Evolutionary conservation across 2,329 filamentous ascomycete genomes (phyloP).

Genomic region (Setomelanomma holmii): DNA sequence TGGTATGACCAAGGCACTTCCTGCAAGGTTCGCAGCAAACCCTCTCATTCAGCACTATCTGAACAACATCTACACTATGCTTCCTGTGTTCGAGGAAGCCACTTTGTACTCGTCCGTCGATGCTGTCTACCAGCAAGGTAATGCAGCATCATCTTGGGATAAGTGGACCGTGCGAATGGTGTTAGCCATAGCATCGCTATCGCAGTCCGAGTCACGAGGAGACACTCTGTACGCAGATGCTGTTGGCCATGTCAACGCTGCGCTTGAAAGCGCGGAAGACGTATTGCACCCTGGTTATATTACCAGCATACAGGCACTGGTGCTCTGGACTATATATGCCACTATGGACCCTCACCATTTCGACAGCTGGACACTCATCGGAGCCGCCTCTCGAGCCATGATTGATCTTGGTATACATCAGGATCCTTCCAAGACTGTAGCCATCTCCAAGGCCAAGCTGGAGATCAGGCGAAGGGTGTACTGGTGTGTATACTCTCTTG

Average conservation of each 20-base stretch:
- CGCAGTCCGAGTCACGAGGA: conserved; percentile 71
- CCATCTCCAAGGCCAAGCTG: conserved; percentile 71
- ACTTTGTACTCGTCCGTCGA: conserved; percentile 79
- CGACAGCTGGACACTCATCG: conserved; percentile 92
- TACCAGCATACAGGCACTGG: conserved; percentile 83
- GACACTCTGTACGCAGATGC: conserved; percentile 69
- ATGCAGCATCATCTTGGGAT: conserved; percentile 70
- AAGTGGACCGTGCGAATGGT: conserved; percentile 90
- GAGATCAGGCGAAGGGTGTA: conserved; percentile 85
- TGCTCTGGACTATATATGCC: conserved; percentile 87
- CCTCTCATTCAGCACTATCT: conserved; percentile 83
- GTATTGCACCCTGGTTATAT: conserved; percentile 86
- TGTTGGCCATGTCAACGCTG: conserved; percentile 67
- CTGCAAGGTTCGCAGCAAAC: conserved; percentile 71
- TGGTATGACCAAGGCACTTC: conserved; percentile 66
- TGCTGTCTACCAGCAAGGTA: conserved; percentile 75
- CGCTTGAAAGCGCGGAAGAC: conserved; percentile 78
- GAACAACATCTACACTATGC: conserved; percentile 77
- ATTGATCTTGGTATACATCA: conserved; percentile 93
- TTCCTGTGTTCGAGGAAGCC: conserved; percentile 84
- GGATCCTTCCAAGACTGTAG: conserved; percentile 76
- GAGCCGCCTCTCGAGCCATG: conserved; percentile 85
- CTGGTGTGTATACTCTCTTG: conserved; percentile 88
- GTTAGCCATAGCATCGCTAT: conserved; percentile 79
- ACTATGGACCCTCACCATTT: conserved; percentile 91